Conservation (phyloP, 305 asterid genomes). For the Withania somnifera region DNA sequence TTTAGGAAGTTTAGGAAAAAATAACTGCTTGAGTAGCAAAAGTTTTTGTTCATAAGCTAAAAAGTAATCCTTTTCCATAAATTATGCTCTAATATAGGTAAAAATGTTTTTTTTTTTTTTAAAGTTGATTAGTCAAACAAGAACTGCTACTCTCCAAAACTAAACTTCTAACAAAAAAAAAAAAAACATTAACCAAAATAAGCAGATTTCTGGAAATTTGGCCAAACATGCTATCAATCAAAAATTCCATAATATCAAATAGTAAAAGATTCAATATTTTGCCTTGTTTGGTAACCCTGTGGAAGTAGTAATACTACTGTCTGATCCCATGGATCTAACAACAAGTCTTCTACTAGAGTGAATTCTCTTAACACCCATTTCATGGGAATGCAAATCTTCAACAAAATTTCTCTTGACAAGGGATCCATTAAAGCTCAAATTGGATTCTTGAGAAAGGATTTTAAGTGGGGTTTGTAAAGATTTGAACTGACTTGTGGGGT, state of each 20-base stretch:
- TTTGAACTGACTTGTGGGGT: conserved; percentile 2
- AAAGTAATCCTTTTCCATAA: not conserved
- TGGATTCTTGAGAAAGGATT: conserved; percentile 4
- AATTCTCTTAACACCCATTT: conserved; percentile 10
- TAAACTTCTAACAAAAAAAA: no score
- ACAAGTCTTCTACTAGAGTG: conserved; percentile 15
- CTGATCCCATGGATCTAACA: conserved; percentile 42
- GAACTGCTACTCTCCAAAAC: not conserved
- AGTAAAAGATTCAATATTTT: not conserved
- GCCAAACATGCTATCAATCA: not conserved
- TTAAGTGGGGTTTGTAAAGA: conserved; percentile 14
- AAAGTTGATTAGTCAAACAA: not conserved
- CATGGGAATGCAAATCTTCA: conserved; percentile 10
- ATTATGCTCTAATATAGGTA: not conserved
- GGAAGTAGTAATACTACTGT: conserved; percentile 30
- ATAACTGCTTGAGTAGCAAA: not conserved
- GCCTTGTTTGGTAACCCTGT: conserved; percentile 45
- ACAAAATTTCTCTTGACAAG: not conserved
- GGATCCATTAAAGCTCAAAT: conserved; percentile 13
- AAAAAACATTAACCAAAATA: not conserved
- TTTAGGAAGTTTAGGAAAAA: no score
- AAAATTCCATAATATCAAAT: not conserved
- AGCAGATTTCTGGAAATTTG: not conserved
- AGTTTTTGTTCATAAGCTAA: not conserved
- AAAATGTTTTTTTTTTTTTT: no score